Evolutionary conservation across 768 basidiomycete genomes (phyloP).

Genomic region (Termitomyces bulborhizus): DNA sequence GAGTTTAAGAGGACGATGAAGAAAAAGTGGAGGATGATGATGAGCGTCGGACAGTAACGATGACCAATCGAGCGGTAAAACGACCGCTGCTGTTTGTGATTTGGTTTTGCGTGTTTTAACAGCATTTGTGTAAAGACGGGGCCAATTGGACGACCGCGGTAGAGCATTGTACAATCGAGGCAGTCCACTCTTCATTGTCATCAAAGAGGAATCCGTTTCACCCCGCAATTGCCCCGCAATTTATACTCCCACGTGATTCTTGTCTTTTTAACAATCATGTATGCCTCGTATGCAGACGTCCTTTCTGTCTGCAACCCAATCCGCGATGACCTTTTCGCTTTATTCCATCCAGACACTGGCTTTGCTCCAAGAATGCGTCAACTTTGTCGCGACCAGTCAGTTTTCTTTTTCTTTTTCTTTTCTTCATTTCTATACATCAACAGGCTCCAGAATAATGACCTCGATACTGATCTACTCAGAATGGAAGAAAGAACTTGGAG

Average conservation of each 20-base stretch:
- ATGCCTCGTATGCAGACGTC: conserved; percentile 2
- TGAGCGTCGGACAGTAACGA: background rate
- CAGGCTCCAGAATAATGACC: conserved; percentile 20
- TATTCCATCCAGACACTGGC: background rate
- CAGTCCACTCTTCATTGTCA: background rate
- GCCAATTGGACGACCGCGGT: background rate
- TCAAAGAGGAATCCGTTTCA: background rate
- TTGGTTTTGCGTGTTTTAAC: background rate
- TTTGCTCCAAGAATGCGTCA: conserved; percentile 4
- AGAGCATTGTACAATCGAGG: background rate
- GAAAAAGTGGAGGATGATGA: background rate
- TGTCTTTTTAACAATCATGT: background rate
- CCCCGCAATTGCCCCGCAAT: too few relatives aligned
- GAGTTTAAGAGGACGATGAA: background rate
- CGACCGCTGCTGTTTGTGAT: background rate
- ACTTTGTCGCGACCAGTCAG: conserved; percentile 2
- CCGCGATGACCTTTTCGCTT: background rate
- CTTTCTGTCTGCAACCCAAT: conserved; percentile 1
- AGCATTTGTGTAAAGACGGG: too few relatives aligned
- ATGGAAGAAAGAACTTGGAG: conserved; percentile 83
- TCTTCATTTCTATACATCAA: too few relatives aligned
- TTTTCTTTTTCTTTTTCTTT: background rate
- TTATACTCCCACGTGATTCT: background rate
- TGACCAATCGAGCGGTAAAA: too few relatives aligned
- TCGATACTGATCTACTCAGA: conserved; percentile 56